Evolutionary conservation across 352 stramenopile species (phyloP).

Genomic region (Globisporangium lucens): DNA sequence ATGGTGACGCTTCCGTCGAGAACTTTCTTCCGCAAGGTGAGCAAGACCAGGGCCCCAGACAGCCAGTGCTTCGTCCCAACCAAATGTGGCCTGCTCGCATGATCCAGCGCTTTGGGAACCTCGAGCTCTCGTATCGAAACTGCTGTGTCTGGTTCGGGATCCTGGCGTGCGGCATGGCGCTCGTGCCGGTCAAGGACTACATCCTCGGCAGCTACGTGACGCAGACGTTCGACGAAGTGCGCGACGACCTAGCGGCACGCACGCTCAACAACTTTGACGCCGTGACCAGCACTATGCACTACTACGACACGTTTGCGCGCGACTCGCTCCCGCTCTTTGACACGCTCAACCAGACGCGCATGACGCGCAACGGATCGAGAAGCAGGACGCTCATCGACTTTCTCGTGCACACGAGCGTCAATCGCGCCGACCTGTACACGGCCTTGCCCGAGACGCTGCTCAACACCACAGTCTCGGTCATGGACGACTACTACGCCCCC

Average conservation of each 20-base stretch:
- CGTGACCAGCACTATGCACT: constrained; percentile 32
- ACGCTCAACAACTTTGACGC: constrained; percentile 30
- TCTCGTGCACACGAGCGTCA: constrained; percentile 31
- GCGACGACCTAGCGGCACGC: constrained; percentile 29
- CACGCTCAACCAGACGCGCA: neutral
- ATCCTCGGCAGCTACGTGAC: constrained; percentile 40
- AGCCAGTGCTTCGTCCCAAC: neutral
- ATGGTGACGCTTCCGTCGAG: too few species aligned
- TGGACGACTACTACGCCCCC: constrained; percentile 35
- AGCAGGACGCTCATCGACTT: constrained; percentile 28
- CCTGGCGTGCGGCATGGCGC: constrained; percentile 17
- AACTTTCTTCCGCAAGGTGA: too few species aligned
- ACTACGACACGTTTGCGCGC: constrained; percentile 33
- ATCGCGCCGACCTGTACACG: constrained; percentile 23
- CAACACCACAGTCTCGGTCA: constrained; percentile 22
- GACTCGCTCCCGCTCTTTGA: constrained; percentile 24
- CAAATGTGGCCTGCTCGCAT: neutral
- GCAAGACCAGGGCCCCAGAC: neutral
- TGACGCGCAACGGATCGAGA: constrained; percentile 16
- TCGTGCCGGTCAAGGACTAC: constrained; percentile 40
- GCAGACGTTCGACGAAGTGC: constrained; percentile 36
- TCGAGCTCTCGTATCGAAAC: constrained; percentile 22
- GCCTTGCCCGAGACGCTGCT: constrained; percentile 22
- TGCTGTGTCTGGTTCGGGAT: constrained; percentile 23
- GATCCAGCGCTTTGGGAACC: neutral